Evolutionary conservation across 257 asterid species (phyloP), one percentile per base, ranked within the genome.

Genomic region (Dorcoceras hygrometricum): DNA sequence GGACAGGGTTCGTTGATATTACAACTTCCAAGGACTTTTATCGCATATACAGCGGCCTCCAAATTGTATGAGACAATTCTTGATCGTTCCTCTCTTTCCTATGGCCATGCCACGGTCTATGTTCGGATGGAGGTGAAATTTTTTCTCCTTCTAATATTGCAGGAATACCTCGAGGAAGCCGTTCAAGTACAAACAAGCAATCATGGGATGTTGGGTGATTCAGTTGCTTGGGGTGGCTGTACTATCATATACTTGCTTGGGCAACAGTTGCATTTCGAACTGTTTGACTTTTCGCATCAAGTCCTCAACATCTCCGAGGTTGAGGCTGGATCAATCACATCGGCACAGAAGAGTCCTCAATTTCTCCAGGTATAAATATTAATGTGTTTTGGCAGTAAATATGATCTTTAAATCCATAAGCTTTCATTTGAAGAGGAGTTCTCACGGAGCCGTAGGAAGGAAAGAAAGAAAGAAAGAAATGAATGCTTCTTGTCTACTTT

Each of bases 151-250:
- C 4, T 34, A 51, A 28, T 54, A 57, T 62, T 28, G 57, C 86
- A 92, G 98, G 98, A 93, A 73, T 89, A 86, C 71, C 71, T 93
- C 63, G 94, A 83, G 75, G 95, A 87, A 69, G 73, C 91, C 55
- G 77, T 73, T 62, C 92, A 79, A 57, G 81, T 73, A 75, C 98
- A 84, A 62, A 77, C 91, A 25, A 80, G 72, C 83, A 85, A 75
- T 70, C 83, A 80, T 19, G 94, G 89, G 62, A 78, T 81, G 81
- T 63, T 93, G 90, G 98, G 98, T 3, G 98, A 93, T 77, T 89
- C 98, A 16, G 79, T 93, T 70, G 90, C 97, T 66, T 93, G 98
- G 98, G 97, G 97, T 65, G 98, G 96, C 72, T 93, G 98, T 68
- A 93, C 98, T 7, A 82, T 93, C 58, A 84, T 93, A 76, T 93